Evolutionary conservation across 208 protist genomes (phyloP).

Genomic region (Histomonas meleagridis): DNA sequence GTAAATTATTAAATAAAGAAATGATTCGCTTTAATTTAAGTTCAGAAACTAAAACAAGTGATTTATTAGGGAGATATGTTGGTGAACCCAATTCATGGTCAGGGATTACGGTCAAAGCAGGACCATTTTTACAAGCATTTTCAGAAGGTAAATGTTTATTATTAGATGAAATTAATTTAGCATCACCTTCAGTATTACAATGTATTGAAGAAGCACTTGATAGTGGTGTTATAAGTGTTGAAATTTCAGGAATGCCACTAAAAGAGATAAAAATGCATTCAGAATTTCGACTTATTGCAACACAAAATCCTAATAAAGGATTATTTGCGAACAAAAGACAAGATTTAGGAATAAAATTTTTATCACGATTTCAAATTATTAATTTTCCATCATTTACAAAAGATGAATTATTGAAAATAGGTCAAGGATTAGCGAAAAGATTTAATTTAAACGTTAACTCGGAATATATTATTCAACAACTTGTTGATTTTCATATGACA

Average conservation of each 20-base stretch:
- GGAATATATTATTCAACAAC: too few species aligned
- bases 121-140: neutral
- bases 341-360: neutral
- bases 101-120: neutral
- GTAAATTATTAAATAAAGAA: neutral
- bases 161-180: slow-evolving; percentile 35
- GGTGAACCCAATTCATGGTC: neutral
- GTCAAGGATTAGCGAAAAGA: neutral
- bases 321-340: neutral
- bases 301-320: slow-evolving; percentile 1
- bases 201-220: slow-evolving; percentile 35
- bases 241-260: neutral
- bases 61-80: neutral
- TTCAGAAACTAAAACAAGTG: neutral
- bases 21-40: slow-evolving; percentile 15
- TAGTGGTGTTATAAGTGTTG: neutral
- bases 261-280: neutral
- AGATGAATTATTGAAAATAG: neutral
- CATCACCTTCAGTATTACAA: neutral
- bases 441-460: neutral
- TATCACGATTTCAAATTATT: neutral
- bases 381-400: neutral
- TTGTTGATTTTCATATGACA: neutral
- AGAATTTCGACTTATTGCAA: neutral
- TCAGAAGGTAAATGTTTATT: neutral